These are phyloP conservation scores for Flaveria floridana DNA, from an alignment of 140 eudicot species.

Conservation along the genomic window DNA sequence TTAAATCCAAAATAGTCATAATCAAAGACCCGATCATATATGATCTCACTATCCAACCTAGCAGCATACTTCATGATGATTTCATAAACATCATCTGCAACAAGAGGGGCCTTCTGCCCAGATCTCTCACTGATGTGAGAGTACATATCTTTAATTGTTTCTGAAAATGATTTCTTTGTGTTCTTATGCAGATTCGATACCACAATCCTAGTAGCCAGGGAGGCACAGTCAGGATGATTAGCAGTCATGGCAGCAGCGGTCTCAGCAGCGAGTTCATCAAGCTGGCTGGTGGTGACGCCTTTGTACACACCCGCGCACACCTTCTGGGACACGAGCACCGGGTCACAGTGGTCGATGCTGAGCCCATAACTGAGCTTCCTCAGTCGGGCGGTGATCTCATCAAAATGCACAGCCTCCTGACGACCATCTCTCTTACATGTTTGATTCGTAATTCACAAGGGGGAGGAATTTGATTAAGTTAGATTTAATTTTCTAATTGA, in stretches of 20 bases:
- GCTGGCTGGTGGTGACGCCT: slow-evolving; percentile 85
- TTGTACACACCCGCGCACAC: slow-evolving; percentile 93
- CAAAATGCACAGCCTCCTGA: slow-evolving; percentile 87
- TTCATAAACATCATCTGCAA: slow-evolving; percentile 91
- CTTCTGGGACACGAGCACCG: slow-evolving; percentile 78
- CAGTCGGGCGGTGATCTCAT: slow-evolving; percentile 85
- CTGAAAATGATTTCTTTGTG: slow-evolving; percentile 84
- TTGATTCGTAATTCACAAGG: slow-evolving; percentile 1
- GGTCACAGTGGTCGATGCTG: slow-evolving; percentile 75
- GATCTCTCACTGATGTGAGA: slow-evolving; percentile 69
- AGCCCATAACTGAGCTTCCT: slow-evolving; percentile 90
- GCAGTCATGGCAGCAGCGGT: slow-evolving; percentile 93
- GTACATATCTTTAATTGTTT: slow-evolving; percentile 85
- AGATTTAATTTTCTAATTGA: too few relatives aligned
- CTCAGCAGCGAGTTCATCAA: slow-evolving; percentile 90
- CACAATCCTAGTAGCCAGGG: slow-evolving; percentile 88
- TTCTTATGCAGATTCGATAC: slow-evolving; percentile 91
- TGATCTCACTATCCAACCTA: slow-evolving; percentile 88
- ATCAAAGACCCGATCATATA: slow-evolving; percentile 93
- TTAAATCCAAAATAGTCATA: slow-evolving; percentile 95
- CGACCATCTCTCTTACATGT: slow-evolving; percentile 50
- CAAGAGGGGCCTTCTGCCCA: slow-evolving; percentile 70
- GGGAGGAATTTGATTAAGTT: too few relatives aligned
- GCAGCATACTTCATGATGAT: slow-evolving; percentile 92
- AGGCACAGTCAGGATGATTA: slow-evolving; percentile 88